Evolutionary conservation across 768 basidiomycete species (phyloP), one percentile per base, ranked within the genome.

Genomic region (Trichaptum fuscoviolaceum): DNA sequence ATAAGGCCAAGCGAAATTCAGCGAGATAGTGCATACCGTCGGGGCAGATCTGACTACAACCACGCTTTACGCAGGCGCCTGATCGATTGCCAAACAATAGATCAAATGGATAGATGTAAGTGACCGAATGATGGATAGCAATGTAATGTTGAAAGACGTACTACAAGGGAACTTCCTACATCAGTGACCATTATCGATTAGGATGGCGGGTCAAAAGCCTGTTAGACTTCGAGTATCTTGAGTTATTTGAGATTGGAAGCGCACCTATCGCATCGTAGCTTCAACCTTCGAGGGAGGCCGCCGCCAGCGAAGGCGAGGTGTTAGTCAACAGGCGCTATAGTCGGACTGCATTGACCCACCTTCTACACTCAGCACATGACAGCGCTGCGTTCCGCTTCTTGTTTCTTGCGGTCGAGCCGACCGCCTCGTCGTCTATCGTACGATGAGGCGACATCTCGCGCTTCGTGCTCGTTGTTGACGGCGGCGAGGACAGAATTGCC

Each of bases 281-380:
- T 90, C 67, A 90, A 79, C 70, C 88, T 90, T 65, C 68, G 66
- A 63, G 64, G 64, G 63, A 62, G 65, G 57, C 63, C 12, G 10
- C 42, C 42, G 42, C 42, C 42, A 52, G 42, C 42, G 42, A 52
- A 20, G 42, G 10, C 12, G 10, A 12, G 42, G 10, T 20, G 42
- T 52, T 52, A 52, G 42, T 52, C 42, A 52, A 52, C 3, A 6
- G 42, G 42, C 42, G 42, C 42, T 52, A 12, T 20, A 12, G 42
- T 12, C 42, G 42, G 42, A 52, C 42, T 20, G 12, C 42, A 15
- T 12, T 52, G 12, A 12, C 42, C 6, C 65, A 87, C 87, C 88
- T 83, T 72, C 88, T 80, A 77, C 88, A 90, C 75, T 90, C 88
- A 7, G 87, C 87, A 75, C 88, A 90, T 1, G 85, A 87, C 12